Evolutionary conservation across 1,139 yeast genomes (phyloP).

Genomic region (Suhomyces kunorum): DNA sequence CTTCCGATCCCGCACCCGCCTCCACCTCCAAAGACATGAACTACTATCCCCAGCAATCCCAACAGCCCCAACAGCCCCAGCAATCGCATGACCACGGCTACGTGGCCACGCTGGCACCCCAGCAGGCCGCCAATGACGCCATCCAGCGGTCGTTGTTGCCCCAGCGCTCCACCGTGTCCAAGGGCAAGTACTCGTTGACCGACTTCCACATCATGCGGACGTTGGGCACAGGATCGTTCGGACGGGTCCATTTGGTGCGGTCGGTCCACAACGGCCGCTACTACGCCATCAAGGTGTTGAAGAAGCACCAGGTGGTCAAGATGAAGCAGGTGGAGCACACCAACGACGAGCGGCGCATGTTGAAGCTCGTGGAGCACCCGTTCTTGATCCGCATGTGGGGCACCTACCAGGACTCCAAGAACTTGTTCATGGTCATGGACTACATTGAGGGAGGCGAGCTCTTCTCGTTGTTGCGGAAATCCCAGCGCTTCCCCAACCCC

Average conservation of each 20-base stretch:
- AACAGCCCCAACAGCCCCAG: conserved; percentile 11
- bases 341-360: conserved; percentile 59
- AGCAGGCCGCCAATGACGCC: conserved; percentile 20
- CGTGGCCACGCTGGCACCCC: conserved; percentile 9
- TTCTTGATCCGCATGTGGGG: conserved; percentile 67
- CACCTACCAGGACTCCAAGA: conserved; percentile 58
- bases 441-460: conserved; percentile 66
- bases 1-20: conserved; percentile 3
- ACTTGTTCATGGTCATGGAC: conserved; percentile 63
- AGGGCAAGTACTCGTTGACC: conserved; percentile 55
- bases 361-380: conserved; percentile 59
- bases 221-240: conserved; percentile 63
- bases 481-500: conserved; percentile 62
- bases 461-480: conserved; percentile 55
- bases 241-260: conserved; percentile 60
- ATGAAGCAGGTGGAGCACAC: conserved; percentile 68
- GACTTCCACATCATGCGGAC: conserved; percentile 59
- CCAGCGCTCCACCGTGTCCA: conserved; percentile 35
- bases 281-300: conserved; percentile 60
- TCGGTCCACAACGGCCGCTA: conserved; percentile 61
- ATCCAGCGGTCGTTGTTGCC: conserved; percentile 27
- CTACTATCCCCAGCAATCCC: conserved; percentile 15
- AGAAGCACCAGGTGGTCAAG: conserved; percentile 58
- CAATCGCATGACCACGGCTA: too few species aligned
- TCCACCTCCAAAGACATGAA: conserved; percentile 12